Base-by-base conservation (phyloP, 257 asterid species). In the Rhazya stricta region DNA sequence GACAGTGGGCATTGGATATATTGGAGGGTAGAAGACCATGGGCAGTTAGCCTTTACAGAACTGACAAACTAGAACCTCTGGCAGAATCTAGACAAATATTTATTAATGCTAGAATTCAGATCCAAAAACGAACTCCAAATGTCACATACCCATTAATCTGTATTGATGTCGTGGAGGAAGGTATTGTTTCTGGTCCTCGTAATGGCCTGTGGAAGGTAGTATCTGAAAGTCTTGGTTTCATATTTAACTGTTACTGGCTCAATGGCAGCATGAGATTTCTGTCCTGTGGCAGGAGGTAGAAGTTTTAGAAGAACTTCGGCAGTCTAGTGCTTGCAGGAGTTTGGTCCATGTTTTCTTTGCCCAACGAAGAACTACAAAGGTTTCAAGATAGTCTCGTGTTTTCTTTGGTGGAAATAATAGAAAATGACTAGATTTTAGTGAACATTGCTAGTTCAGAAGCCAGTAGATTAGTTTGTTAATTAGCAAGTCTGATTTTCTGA, bases 1-100 rank as follows among this genome's bases (percentile, higher is more conserved):
- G 87, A 60, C 74, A 57, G 45, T 86, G 91, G 88, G 89, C 93
- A 50, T 83, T 88, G 67, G 93, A 85, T 75, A 88, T 88, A 61
- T 79, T 72, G 19, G 89, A 80, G 74, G 39, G 85, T 57, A 77
- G 70, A 69, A 85, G 66, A 46, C 88, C 89, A 77, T 81, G 85
- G 87, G 77, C 79, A 57, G 72, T 76, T 74, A 85, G 89, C 81
- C 89, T 86, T 65, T 74, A 78, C 73, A 83, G 73, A 85, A 83
- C 87, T 1, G 88, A 88, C 74, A 88, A 85, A 83, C 67, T 88
- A 79, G 84, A 74, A 60, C 72, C 91, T 41, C 41, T 85, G 73
- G 83, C 69, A 63, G 88, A 85, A 83, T 86, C 91, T 71, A 83
- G 76, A 39, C 75, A 75, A 18, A 83, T 86, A 82, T 83, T 86